phyloP scores from a whole-genome alignment of 2,329 filamentous ascomycete species.

The Clarireedia hainanense region DNA sequence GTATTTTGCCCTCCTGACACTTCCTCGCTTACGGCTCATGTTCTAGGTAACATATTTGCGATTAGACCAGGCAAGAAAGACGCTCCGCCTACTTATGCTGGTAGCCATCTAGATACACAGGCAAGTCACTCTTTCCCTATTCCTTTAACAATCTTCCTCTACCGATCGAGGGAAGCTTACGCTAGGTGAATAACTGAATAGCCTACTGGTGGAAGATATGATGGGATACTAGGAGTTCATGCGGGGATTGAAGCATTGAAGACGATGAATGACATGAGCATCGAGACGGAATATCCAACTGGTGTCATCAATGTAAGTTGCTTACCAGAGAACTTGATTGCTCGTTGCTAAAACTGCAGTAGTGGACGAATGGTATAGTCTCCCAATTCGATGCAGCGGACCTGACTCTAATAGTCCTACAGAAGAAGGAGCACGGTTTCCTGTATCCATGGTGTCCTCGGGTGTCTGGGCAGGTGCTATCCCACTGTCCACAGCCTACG shows the following conservation, averaged over 20 bases:
- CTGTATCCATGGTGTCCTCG: slow-evolving; percentile 64
- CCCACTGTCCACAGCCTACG: slow-evolving; percentile 52
- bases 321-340: background rate
- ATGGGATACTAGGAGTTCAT: slow-evolving; percentile 65
- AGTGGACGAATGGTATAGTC: slow-evolving; percentile 10
- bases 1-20: background rate
- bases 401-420: background rate
- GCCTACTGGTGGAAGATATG: slow-evolving; percentile 59
- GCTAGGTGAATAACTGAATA: slow-evolving; percentile 28
- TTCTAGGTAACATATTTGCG: slow-evolving; percentile 61
- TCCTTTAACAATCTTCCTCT: background rate
- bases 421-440: slow-evolving; percentile 80
- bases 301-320: slow-evolving; percentile 18
- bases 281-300: slow-evolving; percentile 53
- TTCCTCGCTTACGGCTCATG: background rate
- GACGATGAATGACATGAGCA: slow-evolving; percentile 56
- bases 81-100: slow-evolving; percentile 58
- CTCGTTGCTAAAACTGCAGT: slow-evolving; percentile 37
- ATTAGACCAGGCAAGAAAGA: slow-evolving; percentile 54
- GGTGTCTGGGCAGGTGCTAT: slow-evolving; percentile 71
- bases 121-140: slow-evolving; percentile 7
- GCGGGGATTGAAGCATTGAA: slow-evolving; percentile 67
- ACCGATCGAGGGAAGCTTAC: background rate
- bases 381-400: background rate
- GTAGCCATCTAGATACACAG: slow-evolving; percentile 62